Conservation (phyloP, 495 filamentous ascomycete species). For the Lasiosphaeris hirsuta region DNA sequence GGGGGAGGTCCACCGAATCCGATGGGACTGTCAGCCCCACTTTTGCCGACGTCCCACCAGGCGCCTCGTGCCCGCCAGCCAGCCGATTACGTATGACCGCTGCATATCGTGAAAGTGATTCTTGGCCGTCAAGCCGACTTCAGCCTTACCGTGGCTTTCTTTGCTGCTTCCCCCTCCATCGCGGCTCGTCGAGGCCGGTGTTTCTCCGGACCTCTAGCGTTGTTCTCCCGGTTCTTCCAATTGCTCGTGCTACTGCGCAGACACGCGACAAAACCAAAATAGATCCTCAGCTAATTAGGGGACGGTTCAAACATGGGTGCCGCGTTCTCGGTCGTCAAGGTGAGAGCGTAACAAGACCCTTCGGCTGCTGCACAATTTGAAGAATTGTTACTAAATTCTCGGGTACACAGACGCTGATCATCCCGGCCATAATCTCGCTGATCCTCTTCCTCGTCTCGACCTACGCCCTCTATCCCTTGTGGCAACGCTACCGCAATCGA, state of each 20-base stretch:
- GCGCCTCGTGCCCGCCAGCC: not conserved
- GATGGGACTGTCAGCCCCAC: not conserved
- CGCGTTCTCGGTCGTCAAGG: conserved; percentile 46
- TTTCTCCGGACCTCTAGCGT: no score
- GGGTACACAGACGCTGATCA: conserved; percentile 61
- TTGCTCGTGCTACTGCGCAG: no score
- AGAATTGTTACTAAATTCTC: not conserved
- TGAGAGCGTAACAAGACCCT: conserved; percentile 17
- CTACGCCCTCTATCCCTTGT: conserved; percentile 69
- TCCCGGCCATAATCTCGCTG: conserved; percentile 75
- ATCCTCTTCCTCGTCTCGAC: conserved; percentile 68
- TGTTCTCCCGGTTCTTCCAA: no score
- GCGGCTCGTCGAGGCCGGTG: no score
- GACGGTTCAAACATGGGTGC: conserved; percentile 27
- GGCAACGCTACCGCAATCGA: conserved; percentile 69
- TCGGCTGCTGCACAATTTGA: not conserved
- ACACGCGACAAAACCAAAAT: no score
- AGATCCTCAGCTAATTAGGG: not conserved
- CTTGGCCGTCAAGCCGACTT: not conserved
- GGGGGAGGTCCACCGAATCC: not conserved
- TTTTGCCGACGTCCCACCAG: not conserved
- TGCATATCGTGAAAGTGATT: not conserved
- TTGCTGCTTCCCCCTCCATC: no score
- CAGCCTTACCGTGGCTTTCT: no score
- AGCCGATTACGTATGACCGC: not conserved